Conservation (phyloP, 1,139 yeast genomes). For the Blastobotrys illinoisensis region DNA sequence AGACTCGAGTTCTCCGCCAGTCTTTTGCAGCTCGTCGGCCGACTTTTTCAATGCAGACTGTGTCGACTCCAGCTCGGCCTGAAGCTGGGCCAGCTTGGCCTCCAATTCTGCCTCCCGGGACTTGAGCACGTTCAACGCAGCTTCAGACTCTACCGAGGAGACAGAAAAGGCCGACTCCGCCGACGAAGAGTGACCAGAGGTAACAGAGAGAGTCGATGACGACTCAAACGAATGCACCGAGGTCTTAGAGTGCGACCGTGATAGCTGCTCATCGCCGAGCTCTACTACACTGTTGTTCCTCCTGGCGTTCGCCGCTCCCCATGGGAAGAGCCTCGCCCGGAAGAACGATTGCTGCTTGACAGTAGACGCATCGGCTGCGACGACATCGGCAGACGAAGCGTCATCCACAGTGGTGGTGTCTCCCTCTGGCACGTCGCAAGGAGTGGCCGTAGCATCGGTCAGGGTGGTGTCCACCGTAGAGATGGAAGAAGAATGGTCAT, state of each 20-base stretch:
- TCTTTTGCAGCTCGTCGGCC: neutral
- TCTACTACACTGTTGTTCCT: neutral
- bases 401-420: neutral
- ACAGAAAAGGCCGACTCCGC: neutral
- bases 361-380: neutral
- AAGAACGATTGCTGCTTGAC: neutral
- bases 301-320: neutral
- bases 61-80: conserved; percentile 15
- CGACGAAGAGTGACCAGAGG: conserved; percentile 3
- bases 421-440: neutral
- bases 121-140: neutral
- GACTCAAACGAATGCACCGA: conserved; percentile 7
- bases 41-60: conserved; percentile 7
- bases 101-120: neutral
- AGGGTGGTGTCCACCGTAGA: neutral
- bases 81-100: conserved; percentile 8
- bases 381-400: neutral
- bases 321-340: neutral
- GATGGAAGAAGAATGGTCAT: neutral
- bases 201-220: conserved; percentile 3
- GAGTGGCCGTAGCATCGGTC: neutral
- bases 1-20: conserved; percentile 7
- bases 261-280: neutral
- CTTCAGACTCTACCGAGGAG: neutral
- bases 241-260: conserved; percentile 8